Evolutionary conservation across 768 basidiomycete species (phyloP), one percentile per base, ranked within the genome.

Genomic region (Gymnopilus junonius): DNA sequence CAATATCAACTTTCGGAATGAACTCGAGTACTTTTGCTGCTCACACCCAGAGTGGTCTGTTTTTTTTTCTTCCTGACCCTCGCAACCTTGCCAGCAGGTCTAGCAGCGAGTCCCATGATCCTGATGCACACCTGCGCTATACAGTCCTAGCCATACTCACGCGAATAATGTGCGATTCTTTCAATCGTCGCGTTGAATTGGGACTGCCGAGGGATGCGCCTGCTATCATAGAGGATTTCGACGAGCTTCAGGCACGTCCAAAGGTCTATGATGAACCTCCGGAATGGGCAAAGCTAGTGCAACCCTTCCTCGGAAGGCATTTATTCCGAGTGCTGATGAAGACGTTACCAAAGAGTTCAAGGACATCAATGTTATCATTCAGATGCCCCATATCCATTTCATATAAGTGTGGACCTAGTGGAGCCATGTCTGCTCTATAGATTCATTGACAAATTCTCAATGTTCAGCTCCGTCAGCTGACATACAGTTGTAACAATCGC

Each of bases 11-110:
- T 34, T 62, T 27, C 61, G 61, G 12, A 46, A 62, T 23, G 61
- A 62, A 42, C 55, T 62, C 14, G 61, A 62, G 34, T 62, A 62
- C 45, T 62, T 62, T 20, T 56, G 55, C n/a, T 11, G 45, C 12
- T 32, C 15, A 27, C 35, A 50, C 29, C n/a, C 20, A 32, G 56
- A 58, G 7, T 32, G 43, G 42, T 1, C 34, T 32, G 21, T 50
- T 43, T 21, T n/a, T n/a, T n/a, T n/a, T n/a, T n/a, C n/a, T n/a
- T n/a, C n/a, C n/a, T n/a, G n/a, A n/a, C n/a, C n/a, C n/a, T n/a
- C n/a, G n/a, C n/a, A n/a, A n/a, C n/a, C n/a, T n/a, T n/a, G n/a
- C n/a, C n/a, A n/a, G n/a, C n/a, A n/a, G n/a, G n/a, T n/a, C n/a
- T n/a, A n/a, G n/a, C n/a, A n/a, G n/a, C 27, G 34, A 50, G 7